Evolutionary conservation across 805 yeast species (phyloP).

Genomic region (Candida succiphila): DNA sequence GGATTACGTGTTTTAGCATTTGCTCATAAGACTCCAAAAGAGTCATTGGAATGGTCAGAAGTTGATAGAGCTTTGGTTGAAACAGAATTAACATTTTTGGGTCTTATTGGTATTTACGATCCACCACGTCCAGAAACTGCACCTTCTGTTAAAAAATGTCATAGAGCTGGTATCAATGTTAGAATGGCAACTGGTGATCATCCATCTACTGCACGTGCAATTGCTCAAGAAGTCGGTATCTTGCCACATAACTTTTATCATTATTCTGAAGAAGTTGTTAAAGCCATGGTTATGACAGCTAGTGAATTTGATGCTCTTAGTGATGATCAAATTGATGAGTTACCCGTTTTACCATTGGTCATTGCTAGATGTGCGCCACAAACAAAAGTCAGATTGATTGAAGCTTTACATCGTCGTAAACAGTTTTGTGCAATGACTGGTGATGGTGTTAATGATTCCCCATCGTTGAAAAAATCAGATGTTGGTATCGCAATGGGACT

Average conservation of each 20-base stretch:
- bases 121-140: slow-evolving; percentile 70
- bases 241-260: slow-evolving; percentile 51
- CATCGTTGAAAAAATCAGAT: slow-evolving; percentile 65
- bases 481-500: slow-evolving; percentile 82
- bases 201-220: slow-evolving; percentile 68
- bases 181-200: slow-evolving; percentile 82
- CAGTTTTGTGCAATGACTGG: slow-evolving; percentile 75
- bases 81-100: slow-evolving; percentile 43
- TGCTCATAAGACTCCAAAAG: slow-evolving; percentile 33
- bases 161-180: slow-evolving; percentile 66
- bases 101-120: slow-evolving; percentile 70
- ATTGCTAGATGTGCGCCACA: slow-evolving; percentile 80
- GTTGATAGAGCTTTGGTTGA: slow-evolving; percentile 38
- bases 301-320: slow-evolving; percentile 53
- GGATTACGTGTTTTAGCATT: slow-evolving; percentile 71
- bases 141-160: slow-evolving; percentile 55
- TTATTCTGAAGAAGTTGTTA: slow-evolving; percentile 43
- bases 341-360: slow-evolving; percentile 63
- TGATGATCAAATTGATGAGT: slow-evolving; percentile 51
- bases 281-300: slow-evolving; percentile 70
- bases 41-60: slow-evolving; percentile 19
- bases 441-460: slow-evolving; percentile 79
- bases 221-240: slow-evolving; percentile 76
- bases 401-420: slow-evolving; percentile 56
- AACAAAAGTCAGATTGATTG: slow-evolving; percentile 74